Evolutionary conservation across 1,284 basidiomycete species (phyloP), one percentile per base, ranked within the genome.

Genomic region (Puccinia novopanici): DNA sequence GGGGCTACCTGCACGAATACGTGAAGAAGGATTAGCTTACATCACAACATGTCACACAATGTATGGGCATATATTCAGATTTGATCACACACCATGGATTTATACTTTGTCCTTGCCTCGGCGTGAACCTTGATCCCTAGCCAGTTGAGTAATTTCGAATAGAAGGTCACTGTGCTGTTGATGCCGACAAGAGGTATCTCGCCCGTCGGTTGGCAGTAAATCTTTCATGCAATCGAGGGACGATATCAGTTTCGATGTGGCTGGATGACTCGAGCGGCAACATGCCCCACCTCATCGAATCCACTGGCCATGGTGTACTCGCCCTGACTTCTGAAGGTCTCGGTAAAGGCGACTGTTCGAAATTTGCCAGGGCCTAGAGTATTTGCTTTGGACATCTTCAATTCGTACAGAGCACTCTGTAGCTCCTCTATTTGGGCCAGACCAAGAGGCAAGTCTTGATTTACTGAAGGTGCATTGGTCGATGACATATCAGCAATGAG

Each of bases 351-450:
- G 17, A 87, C 84, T 3, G 85, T 86, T 0, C 85, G 75, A 82
- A 84, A 84, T 57, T 81, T 82, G 19, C 84, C 83, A 13, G 81
- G 71, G 24, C 83, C 82, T 9, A 86, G 82, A 61, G 85, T 83
- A 68, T 85, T 84, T 37, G 84, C 83, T 82, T 87, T 87, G 68
- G 83, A 83, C 12, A 82, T 59, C 75, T 85, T 85, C 75, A 87
- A 85, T 59, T 87, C 86, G 81, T 85, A 82, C 24, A 87, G 82
- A 1, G 86, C 85, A 57, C 85, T 84, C 68, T 86, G 84, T 15
- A 87, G 83, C 82, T 87, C 87, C 82, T 87, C 87, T 70, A 87
- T 83, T 82, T 87, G 87, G 0, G 87, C 87, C 8, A 87, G 79
- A 0, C 87, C 87, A n/a, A 87, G 84, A 3, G 83, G 65, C 80